Evolutionary conservation across 2,329 filamentous ascomycete species (phyloP).

Genomic region (Microcyclospora tardicrescens): DNA sequence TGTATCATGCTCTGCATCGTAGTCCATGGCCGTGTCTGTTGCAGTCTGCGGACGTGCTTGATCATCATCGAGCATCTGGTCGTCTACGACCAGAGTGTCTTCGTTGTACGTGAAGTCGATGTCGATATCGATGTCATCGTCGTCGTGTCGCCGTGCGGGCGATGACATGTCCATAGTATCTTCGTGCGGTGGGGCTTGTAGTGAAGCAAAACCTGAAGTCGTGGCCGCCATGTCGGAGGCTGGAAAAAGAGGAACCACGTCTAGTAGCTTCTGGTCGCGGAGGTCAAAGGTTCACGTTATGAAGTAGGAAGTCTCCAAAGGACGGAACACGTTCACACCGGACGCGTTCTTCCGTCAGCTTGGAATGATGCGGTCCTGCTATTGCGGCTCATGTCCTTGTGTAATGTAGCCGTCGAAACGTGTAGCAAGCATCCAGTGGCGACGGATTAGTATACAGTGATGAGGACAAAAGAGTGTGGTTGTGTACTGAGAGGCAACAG

Average conservation of each 20-base stretch:
- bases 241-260: background rate
- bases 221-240: slow-evolving; percentile 12
- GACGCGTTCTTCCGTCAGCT: no score
- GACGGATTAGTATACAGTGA: no score
- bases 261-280: background rate
- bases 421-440: no score
- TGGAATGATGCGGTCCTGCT: no score
- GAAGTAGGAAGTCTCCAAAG: no score
- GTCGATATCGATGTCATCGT: slow-evolving; percentile 47
- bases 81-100: slow-evolving; percentile 31
- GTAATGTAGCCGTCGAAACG: no score
- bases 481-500: no score
- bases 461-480: no score
- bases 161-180: slow-evolving; percentile 47
- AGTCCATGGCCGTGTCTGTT: slow-evolving; percentile 22
- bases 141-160: slow-evolving; percentile 28
- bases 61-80: slow-evolving; percentile 43
- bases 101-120: slow-evolving; percentile 36
- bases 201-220: slow-evolving; percentile 12
- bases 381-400: no score
- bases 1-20: slow-evolving; percentile 14
- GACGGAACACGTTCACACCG: no score
- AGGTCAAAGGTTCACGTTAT: no score
- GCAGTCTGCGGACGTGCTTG: slow-evolving; percentile 26
- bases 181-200: slow-evolving; percentile 20